phyloP scores from a whole-genome alignment of 2,329 filamentous ascomycete species.

The Calonectria naviculata region DNA sequence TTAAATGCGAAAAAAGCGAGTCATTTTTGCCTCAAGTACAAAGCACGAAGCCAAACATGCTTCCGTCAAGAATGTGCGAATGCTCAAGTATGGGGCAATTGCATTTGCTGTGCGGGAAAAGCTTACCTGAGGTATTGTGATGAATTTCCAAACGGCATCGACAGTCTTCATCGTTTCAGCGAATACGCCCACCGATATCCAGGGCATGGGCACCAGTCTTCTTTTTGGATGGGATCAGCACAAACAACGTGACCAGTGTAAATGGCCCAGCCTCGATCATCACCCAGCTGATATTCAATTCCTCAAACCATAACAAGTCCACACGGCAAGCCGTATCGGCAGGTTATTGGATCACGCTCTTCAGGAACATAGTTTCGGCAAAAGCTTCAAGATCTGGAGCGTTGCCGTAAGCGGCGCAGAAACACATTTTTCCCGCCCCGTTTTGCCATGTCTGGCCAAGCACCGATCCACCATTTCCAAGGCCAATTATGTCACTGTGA shows the following conservation, averaged over 20 bases:
- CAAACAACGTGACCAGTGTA: neutral
- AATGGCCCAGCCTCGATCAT: neutral
- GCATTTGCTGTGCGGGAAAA: neutral
- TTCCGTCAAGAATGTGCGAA: neutral
- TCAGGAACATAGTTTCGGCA: neutral
- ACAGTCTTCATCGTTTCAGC: too few relatives aligned
- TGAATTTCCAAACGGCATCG: too few relatives aligned
- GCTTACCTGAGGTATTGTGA: neutral
- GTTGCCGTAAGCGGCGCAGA: neutral
- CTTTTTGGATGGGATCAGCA: neutral
- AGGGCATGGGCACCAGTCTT: neutral
- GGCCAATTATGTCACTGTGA: neutral
- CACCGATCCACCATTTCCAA: neutral
- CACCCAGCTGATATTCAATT: neutral
- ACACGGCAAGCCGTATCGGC: neutral
- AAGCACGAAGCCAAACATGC: neutral
- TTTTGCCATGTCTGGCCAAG: neutral
- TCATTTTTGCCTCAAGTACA: neutral
- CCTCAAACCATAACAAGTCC: neutral
- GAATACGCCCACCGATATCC: neutral
- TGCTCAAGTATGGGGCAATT: neutral
- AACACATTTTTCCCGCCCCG: neutral
- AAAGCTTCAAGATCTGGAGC: neutral
- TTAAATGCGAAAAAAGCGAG: neutral
- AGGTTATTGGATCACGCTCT: neutral